phyloP scores from a whole-genome alignment of 148 eudicot genomes.

The Gaultheria prostrata region DNA sequence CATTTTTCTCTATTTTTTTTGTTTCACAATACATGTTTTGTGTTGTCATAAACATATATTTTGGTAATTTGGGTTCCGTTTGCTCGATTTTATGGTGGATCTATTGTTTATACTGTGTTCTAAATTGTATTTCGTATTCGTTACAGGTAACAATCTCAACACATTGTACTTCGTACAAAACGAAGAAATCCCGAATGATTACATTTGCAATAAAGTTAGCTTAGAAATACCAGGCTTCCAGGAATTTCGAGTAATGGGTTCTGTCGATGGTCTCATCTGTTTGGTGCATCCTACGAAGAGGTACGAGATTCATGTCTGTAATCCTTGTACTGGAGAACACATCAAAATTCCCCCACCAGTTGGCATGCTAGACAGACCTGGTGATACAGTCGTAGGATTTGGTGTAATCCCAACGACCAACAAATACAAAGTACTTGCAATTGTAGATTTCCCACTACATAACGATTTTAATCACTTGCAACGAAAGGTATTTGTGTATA shows the following conservation, averaged over 20 bases:
- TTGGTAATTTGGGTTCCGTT: no score
- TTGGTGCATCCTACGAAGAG: not conserved
- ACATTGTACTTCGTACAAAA: no score
- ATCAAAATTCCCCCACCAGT: not conserved
- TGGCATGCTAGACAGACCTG: not conserved
- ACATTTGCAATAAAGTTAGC: not conserved
- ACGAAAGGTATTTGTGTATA: not conserved
- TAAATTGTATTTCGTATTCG: no score
- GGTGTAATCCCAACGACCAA: not conserved
- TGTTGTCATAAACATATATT: no score
- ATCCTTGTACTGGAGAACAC: no score
- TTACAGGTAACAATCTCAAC: no score
- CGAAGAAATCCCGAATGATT: no score
- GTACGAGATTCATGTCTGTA: not conserved
- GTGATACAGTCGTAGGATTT: not conserved
- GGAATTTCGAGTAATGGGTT: not conserved
- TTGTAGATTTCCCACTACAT: not conserved
- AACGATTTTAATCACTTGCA: no score
- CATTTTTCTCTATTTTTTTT: no score
- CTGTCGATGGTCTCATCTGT: not conserved
- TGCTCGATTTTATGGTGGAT: no score
- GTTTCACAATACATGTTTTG: no score
- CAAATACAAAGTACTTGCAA: not conserved
- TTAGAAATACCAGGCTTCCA: not conserved
- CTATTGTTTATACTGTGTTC: no score